Base-by-base conservation (phyloP, 495 filamentous ascomycete species). In the Corynascus novoguineensis region DNA sequence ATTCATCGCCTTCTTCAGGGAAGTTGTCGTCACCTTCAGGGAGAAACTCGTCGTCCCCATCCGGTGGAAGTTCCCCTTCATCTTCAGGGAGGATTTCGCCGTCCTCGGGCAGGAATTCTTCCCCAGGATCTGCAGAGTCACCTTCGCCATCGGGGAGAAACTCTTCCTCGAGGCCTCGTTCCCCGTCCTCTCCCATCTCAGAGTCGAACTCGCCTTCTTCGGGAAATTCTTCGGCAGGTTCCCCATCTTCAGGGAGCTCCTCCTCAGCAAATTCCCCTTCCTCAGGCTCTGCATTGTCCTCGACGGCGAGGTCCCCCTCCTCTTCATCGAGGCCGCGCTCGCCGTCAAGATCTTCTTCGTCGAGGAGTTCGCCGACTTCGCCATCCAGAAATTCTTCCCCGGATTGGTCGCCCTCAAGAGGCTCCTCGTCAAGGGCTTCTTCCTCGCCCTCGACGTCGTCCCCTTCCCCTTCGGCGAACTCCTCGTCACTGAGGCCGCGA, bases 101-200 rank as follows among this genome's bases (percentile, higher is more conserved):
- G 1, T 38, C 49, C 40, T 53, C 40, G 7, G 42, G 29, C 1
- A 24, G 17, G 21, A 50, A 47, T n/a, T 50, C 55, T 4, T 11
- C 45, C 25, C 11, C 42, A 4, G n/a, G n/a, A 2, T 45, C 42
- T 10, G 9, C 42, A 11, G 22, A 12, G 19, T 45, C 42, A 27
- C 42, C 42, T 27, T 47, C 45, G 25, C 27, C 45, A 29, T 47
- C 45, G 14, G 44, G 25, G 24, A 8, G 25, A 22, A 50, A 35
- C 21, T 59, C 50, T 5, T 54, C 57, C 10, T 54, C 50, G 6
- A 42, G 27, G 14, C 31, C 53, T n/a, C 53, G 44, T 5, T 56
- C 53, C 22, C 31, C 53, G 10, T 57, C 54, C 15, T 49, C 28
- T 4, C 28, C 46, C 46, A 49, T 49, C 46, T 22, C 28, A 7